phyloP scores from a whole-genome alignment of 169 alveolate species.

The Besnoitia besnoiti region DNA sequence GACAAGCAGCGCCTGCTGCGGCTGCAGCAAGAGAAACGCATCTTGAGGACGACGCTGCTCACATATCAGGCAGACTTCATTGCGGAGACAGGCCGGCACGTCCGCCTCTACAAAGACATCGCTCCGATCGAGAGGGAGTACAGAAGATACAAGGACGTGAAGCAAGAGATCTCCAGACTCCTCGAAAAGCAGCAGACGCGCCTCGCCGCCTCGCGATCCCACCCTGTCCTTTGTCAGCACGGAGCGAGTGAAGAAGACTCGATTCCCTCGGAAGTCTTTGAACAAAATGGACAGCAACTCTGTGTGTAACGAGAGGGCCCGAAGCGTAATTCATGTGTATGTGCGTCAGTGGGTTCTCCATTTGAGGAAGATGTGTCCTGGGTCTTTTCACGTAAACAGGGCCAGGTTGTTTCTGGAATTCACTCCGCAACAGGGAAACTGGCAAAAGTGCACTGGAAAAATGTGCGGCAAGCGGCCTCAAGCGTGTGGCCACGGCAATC shows the following conservation, averaged over 20 bases:
- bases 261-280: conserved; percentile 1
- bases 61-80: conserved; percentile 51
- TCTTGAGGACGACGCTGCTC: conserved; percentile 50
- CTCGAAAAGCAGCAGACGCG: background rate
- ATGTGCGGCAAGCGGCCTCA: too few relatives aligned
- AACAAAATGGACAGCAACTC: background rate
- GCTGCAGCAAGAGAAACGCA: conserved; percentile 60
- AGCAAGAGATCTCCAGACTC: conserved; percentile 42
- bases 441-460: too few relatives aligned
- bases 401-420: too few relatives aligned
- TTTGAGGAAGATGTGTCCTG: too few relatives aligned
- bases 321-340: too few relatives aligned
- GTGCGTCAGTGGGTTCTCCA: too few relatives aligned
- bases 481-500: too few relatives aligned
- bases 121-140: conserved; percentile 63
- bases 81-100: conserved; percentile 55
- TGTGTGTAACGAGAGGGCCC: background rate
- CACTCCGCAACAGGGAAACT: too few relatives aligned
- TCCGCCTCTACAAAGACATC: conserved; percentile 61
- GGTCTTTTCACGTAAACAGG: too few relatives aligned
- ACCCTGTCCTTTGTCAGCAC: background rate
- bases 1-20: conserved; percentile 47
- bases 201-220: background rate
- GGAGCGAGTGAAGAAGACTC: background rate
- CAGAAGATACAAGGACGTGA: conserved; percentile 53